A percentile compares a stretch with the other conserved stretches of the same genome.
These are phyloP conservation scores for Wickerhamiella hasegawae DNA, from an alignment of 805 yeast species.

Conservation along the genomic window DNA sequence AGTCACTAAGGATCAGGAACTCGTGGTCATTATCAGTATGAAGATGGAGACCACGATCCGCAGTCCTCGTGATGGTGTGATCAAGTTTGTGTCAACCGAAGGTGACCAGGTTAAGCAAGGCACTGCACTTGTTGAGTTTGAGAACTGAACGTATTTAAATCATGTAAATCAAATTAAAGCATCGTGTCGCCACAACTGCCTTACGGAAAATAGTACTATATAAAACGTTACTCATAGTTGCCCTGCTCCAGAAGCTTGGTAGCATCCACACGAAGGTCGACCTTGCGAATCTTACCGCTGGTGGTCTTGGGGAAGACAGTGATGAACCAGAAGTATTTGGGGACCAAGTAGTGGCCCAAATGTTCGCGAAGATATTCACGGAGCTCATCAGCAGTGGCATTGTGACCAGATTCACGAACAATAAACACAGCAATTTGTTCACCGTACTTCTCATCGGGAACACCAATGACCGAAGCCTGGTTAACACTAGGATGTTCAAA, in stretches of 20 bases:
- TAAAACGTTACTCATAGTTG: too few relatives aligned
- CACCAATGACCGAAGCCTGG: conserved; percentile 20
- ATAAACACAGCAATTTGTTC: conserved; percentile 18
- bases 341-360: conserved; percentile 19
- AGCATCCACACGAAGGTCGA: conserved; percentile 17
- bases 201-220: too few relatives aligned
- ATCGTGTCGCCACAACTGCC: too few relatives aligned
- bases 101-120: conserved; percentile 21
- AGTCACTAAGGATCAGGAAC: conserved; percentile 18
- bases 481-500: conserved; percentile 15
- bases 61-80: conserved; percentile 17
- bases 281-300: conserved; percentile 19
- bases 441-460: conserved; percentile 18
- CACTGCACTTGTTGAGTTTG: conserved; percentile 18
- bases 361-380: conserved; percentile 11
- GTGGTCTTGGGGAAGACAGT: conserved; percentile 20
- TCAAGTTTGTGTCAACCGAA: conserved; percentile 16
- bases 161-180: too few relatives aligned
- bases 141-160: conserved; percentile 6
- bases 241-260: too few relatives aligned
- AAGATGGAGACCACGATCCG: conserved; percentile 23
- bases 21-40: conserved; percentile 19
- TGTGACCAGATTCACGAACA: conserved; percentile 9
- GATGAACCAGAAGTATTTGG: conserved; percentile 15
- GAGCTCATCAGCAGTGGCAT: conserved; percentile 13